Base-by-base conservation (phyloP, 192 early-diverging fungal genomes). In the Pilobolus umbonatus region DNA sequence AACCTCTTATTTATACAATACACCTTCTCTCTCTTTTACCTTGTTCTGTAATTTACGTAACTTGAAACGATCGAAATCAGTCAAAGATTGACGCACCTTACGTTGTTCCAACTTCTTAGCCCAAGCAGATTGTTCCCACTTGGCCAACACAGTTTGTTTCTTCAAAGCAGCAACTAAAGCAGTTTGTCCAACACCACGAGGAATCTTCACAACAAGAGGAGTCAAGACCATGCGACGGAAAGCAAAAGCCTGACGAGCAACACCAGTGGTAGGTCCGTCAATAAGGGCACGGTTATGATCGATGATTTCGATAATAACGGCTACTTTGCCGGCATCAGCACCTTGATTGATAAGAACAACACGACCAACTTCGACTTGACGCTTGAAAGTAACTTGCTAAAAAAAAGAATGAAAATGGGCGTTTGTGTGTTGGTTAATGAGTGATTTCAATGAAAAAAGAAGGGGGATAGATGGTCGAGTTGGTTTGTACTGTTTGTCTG, bases 1-100 rank as follows among this genome's bases (percentile, higher is more conserved):
- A 26, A 2, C 21, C 7, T 19, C 45, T 8, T 54, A 52, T 36
- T 6, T 35, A 11, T 34, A 15, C 11, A 58, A 35, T 5, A 19
- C 25, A n/a, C 43, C 19, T 34, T 30, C 14, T 44, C 1, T 39
- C 17, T 8, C 44, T 64, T 77, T 68, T 76, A 87, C 86, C 80
- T 94, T 83, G 84, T 90, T 95, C 82, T 87, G 88, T 74, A 95
- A 87, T 76, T 94, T 80, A 84, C 87, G 82, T 48, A 95, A 62
- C 93, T 99, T 95, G 91, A 98, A 98, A 71, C 97, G 87, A 78
- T 97, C 95, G 80, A 98, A 96, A 81, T 99, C 97, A 42, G 82
- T 67, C 69, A 92, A 76, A 72, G 68, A 69, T 62, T 90, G 82
- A 69, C 94, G 89, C 71, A 71, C 73, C 55, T 78, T 71, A 66